Conservation (phyloP, 2,329 filamentous ascomycete genomes). For the Clathrospora elynae region DNA sequence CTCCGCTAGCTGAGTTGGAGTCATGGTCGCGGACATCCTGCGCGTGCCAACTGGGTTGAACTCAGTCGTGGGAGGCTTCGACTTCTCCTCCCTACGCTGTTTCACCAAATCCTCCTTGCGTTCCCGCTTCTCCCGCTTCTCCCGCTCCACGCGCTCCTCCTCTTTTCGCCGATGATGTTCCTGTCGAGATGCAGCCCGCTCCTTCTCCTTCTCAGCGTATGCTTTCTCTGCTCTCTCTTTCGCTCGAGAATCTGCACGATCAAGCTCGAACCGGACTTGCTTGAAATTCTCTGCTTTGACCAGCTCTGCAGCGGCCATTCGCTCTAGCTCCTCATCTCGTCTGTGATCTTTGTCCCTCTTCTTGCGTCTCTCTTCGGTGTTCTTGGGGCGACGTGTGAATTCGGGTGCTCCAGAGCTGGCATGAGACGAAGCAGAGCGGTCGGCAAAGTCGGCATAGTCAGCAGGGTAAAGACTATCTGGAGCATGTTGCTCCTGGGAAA, state of each 20-base stretch:
- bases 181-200: conserved; percentile 24
- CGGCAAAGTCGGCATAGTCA: conserved; percentile 30
- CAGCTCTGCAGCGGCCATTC: conserved; percentile 17
- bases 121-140: conserved; percentile 11
- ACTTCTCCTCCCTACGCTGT: conserved; percentile 25
- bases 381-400: conserved; percentile 27
- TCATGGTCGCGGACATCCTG: conserved; percentile 28
- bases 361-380: conserved; percentile 27
- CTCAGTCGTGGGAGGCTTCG: conserved; percentile 24
- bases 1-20: conserved; percentile 22
- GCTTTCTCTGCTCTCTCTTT: conserved; percentile 27
- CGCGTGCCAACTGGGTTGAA: conserved; percentile 22
- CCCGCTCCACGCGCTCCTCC: conserved; percentile 12
- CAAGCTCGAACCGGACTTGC: conserved; percentile 36
- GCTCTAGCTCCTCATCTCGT: conserved; percentile 34
- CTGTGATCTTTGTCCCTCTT: conserved; percentile 25
- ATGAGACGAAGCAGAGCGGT: conserved; percentile 27
- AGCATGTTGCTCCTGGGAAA: conserved; percentile 16
- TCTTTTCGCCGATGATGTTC: conserved; percentile 11
- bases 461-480: conserved; percentile 20
- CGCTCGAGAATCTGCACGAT: conserved; percentile 28
- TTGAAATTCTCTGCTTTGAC: conserved; percentile 28
- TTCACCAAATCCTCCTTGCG: conserved; percentile 14
- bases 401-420: conserved; percentile 29
- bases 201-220: conserved; percentile 29